Base-by-base conservation (phyloP, 1,139 yeast genomes). In the Lodderomyces beijingensis region DNA sequence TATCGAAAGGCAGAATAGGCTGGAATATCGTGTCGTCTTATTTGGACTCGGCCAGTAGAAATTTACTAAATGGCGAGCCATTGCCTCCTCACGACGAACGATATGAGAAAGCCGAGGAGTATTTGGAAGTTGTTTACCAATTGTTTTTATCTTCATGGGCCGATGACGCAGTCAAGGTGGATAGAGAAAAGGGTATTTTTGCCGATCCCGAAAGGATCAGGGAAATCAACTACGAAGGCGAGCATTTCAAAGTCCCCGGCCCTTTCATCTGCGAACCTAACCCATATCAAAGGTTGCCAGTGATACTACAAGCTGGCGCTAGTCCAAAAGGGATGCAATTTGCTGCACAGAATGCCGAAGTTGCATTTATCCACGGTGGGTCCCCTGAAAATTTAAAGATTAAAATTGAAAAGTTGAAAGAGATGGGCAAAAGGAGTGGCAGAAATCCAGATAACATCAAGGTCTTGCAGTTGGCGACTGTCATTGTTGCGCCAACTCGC, bases 271-370 rank as follows among this genome's bases (percentile, higher is more conserved):
- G 66, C 7, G 62, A 59, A 28, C 71, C 71, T 9, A 57, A 69
- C 11, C 66, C 65, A 6, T 30, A 30, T 19, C 70, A 64, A 36
- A 57, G 70, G 46, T 45, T 65, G 6, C 72, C 72, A 4, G 59
- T 65, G 16, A 53, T 68, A 30, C 55, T 67, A 31, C 74, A 68
- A 43, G 74, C 74, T 1, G 74, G 74, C 20, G 55, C 70, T 4
- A 65, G 72, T 3, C 50, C 57, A 20, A 57, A 58, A 25, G 74
- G 74, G 16, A 49, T 51, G 28, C 57, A 57, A 10, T 55, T 60
- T 38, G 73, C 70, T 13, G 72, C 74, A 13, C 60, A 57, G 41
- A 60, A 64, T 43, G 73, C 66, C 9, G 74, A 67, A 39, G 54
- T 59, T 3, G 62, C 64, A 17, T 67, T 66, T 41, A 47, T 65